Base-by-base conservation (phyloP, 306 rosid species). In the Cucurbita ficifolia region DNA sequence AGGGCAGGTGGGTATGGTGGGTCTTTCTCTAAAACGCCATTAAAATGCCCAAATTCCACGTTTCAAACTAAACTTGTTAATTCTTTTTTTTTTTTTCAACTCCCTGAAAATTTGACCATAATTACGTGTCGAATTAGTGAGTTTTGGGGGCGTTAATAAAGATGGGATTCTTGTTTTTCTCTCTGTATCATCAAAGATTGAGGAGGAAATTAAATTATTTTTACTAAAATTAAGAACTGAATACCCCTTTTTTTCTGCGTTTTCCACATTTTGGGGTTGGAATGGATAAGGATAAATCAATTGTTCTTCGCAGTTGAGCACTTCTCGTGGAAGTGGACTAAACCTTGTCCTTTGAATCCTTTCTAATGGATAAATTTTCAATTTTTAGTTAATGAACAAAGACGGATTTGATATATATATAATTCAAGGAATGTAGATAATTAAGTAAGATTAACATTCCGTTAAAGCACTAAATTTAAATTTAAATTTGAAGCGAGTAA, bases 1-100 rank as follows among this genome's bases (percentile, higher is more conserved):
- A 69, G 5, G 73, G 6, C 42, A 69, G 40, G 48, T 45, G 56
- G 73, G 74, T 49, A 6, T 70, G 74, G 74, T 70, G 58, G 74
- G 74, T 70, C 57, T 43, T 58, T 49, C 42, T 70, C 57, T 29
- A 68, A 68, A 21, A 45, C 73, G 40, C 39, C 74, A 49, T 29
- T 29, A 29, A 69, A 21, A 7, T 67, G 42, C 7, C 45, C 68
- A 35, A 61, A 7, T 16, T 11, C 36, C 54, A 29, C 33, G 33
- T 2, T 29, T 29, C 33, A 29, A 29, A 29, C 3, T 29, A 29
- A 29, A n/a, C n/a, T n/a, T n/a, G n/a, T n/a, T n/a, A n/a, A n/a
- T n/a, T n/a, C n/a, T n/a, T n/a, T n/a, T n/a, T n/a, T 16, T 50
- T 19, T 50, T 68, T 49, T 68, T 68, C 73, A 68, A 68, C 54